Percentiles rank a stretch among this genome's conserved stretches.
phyloP scores from a whole-genome alignment of 139 green algal species.

The Chlorella sp. region DNA sequence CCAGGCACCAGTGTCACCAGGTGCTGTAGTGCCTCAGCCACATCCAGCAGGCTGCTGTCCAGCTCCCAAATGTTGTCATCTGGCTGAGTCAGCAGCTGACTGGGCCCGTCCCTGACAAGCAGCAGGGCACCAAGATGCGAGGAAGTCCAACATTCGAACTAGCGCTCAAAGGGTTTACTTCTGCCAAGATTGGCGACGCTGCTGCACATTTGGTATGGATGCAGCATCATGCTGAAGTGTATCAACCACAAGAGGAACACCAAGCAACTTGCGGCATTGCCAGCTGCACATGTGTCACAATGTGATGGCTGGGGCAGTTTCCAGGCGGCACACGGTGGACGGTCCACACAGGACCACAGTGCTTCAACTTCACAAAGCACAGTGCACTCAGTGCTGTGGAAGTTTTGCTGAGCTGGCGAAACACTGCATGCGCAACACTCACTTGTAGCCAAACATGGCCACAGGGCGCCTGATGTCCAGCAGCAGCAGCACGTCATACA shows the following conservation, averaged over 20 bases:
- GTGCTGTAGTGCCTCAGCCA: conserved; percentile 31
- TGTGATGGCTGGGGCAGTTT: no score
- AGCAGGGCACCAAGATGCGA: no score
- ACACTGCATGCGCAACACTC: conserved; percentile 2
- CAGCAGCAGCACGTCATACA: conserved; percentile 61
- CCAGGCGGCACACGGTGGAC: background rate
- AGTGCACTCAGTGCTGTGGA: background rate
- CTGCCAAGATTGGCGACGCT: no score
- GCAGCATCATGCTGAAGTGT: no score
- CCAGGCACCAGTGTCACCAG: conserved; percentile 36
- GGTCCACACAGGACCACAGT: background rate
- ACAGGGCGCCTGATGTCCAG: conserved; percentile 63
- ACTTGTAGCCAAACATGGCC: conserved; percentile 84
- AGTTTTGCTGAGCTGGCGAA: background rate
- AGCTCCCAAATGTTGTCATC: conserved; percentile 65
- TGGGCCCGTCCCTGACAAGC: conserved; percentile 43
- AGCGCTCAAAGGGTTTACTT: no score
- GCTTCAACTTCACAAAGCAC: background rate
- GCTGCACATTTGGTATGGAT: no score
- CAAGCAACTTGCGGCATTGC: no score
- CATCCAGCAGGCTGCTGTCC: conserved; percentile 30
- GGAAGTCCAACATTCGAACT: no score
- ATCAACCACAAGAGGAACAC: no score
- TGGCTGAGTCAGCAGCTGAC: conserved; percentile 36
- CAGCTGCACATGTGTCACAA: no score